These are phyloP conservation scores for Pochonia chlamydosporia DNA, from an alignment of 2,329 filamentous ascomycete genomes.

Conservation along the genomic window DNA sequence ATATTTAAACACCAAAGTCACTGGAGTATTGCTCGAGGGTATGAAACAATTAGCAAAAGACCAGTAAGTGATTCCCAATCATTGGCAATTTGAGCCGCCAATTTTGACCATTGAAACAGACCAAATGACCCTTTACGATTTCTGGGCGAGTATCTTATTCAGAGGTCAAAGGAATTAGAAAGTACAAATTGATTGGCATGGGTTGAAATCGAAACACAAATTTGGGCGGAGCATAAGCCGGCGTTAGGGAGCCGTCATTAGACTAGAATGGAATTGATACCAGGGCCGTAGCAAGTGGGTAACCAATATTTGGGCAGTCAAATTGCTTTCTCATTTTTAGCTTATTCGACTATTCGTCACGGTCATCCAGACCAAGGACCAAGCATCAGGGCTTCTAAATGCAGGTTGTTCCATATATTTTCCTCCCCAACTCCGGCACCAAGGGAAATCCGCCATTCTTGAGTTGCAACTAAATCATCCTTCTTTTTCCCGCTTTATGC, in stretches of 20 bases:
- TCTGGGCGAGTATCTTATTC: slow-evolving; percentile 64
- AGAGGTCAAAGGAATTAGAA: slow-evolving; percentile 62
- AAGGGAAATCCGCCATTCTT: slow-evolving; percentile 25
- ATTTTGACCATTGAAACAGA: slow-evolving; percentile 24
- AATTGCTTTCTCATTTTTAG: slow-evolving; percentile 30
- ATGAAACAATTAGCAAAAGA: slow-evolving; percentile 69
- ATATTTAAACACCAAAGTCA: slow-evolving; percentile 68
- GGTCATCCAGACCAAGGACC: slow-evolving; percentile 28
- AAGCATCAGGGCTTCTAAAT: slow-evolving; percentile 39
- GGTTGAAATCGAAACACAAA: background rate
- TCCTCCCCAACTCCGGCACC: slow-evolving; percentile 38
- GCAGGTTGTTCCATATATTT: slow-evolving; percentile 34
- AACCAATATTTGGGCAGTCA: background rate
- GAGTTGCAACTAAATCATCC: slow-evolving; percentile 3
- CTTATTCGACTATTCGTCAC: slow-evolving; percentile 21
- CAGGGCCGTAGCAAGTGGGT: slow-evolving; percentile 1
- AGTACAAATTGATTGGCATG: slow-evolving; percentile 15
- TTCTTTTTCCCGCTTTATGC: slow-evolving; percentile 56
- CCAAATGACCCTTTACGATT: slow-evolving; percentile 63
- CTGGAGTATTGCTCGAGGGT: slow-evolving; percentile 62
- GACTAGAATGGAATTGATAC: background rate
- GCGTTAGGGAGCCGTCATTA: slow-evolving; percentile 5
- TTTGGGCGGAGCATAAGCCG: slow-evolving; percentile 3
- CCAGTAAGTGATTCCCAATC: slow-evolving; percentile 48
- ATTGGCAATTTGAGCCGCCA: slow-evolving; percentile 9